Percentiles rank a stretch among this genome's conserved stretches.
phyloP scores from a whole-genome alignment of 179 eudicot genomes.

The Actinidia chinensis region DNA sequence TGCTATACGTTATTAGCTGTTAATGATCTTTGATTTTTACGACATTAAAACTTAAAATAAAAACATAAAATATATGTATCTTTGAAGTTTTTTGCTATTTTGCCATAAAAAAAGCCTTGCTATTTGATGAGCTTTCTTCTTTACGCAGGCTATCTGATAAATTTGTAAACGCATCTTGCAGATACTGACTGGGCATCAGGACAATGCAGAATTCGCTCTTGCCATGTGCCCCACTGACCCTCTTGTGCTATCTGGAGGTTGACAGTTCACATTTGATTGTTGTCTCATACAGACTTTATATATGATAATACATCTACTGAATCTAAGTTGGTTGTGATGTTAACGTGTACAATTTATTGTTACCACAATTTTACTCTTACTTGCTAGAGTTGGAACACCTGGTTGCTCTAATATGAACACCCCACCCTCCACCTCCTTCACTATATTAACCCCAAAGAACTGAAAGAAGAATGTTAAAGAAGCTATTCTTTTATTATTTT shows the following conservation, averaged over 20 bases:
- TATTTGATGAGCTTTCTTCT: background rate
- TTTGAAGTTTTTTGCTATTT: background rate
- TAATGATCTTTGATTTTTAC: background rate
- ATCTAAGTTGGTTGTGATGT: background rate
- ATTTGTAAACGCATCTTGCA: constrained; percentile 26
- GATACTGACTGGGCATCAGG: constrained; percentile 85
- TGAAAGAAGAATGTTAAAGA: too few relatives aligned
- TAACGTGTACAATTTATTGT: background rate
- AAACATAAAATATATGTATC: background rate
- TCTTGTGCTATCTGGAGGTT: constrained; percentile 94
- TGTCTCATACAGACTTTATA: background rate
- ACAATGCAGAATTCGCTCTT: constrained; percentile 93
- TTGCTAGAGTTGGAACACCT: background rate
- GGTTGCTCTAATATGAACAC: background rate
- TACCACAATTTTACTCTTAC: background rate
- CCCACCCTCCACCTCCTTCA: background rate
- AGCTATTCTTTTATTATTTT: too few relatives aligned
- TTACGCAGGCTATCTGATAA: constrained; percentile 2
- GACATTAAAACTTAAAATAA: background rate
- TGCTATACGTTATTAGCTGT: background rate
- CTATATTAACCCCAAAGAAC: background rate
- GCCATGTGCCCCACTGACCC: constrained; percentile 90
- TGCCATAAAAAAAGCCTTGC: background rate
- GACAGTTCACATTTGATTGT: constrained; percentile 5
- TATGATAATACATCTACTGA: background rate